Evolutionary conservation across 148 eudicot species (phyloP).

Genomic region (Chenopodium formosanum): DNA sequence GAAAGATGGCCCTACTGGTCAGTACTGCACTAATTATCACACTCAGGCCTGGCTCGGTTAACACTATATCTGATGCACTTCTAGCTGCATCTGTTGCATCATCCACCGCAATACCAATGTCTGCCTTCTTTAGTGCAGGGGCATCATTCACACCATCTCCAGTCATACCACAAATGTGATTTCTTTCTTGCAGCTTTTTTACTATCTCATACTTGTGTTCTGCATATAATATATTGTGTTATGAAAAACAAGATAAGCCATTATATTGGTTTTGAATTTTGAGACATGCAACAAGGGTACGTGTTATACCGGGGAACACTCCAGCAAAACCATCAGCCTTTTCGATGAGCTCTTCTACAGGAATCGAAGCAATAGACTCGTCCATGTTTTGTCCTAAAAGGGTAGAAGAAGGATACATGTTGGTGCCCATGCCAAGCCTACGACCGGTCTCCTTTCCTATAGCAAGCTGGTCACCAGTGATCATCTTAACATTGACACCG

Average conservation of each 20-base stretch:
- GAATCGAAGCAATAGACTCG: slow-evolving; percentile 57
- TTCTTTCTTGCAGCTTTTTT: slow-evolving; percentile 82
- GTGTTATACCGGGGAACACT: slow-evolving; percentile 75
- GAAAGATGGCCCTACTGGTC: slow-evolving; percentile 92
- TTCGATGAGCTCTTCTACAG: slow-evolving; percentile 84
- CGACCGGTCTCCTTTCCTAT: slow-evolving; percentile 95
- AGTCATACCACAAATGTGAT: slow-evolving; percentile 94
- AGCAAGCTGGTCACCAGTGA: slow-evolving; percentile 97
- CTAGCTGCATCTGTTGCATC: slow-evolving; percentile 97
- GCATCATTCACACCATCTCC: slow-evolving; percentile 99
- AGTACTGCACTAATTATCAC: slow-evolving; percentile 83
- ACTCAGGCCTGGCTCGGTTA: slow-evolving; percentile 92
- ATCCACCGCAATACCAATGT: slow-evolving; percentile 92
- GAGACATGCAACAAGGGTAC: not conserved
- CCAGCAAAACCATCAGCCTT: slow-evolving; percentile 97
- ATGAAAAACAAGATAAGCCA: not conserved
- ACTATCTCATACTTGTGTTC: slow-evolving; percentile 97
- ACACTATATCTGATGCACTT: slow-evolving; percentile 83
- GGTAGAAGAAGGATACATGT: slow-evolving; percentile 93
- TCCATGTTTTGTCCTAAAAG: slow-evolving; percentile 70
- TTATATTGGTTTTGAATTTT: not conserved
- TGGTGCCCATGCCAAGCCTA: slow-evolving; percentile 95
- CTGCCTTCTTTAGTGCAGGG: slow-evolving; percentile 87
- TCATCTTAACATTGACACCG: slow-evolving; percentile 97
- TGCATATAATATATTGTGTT: not conserved